These are phyloP conservation scores for Acanthamoeba triangularis DNA, from an alignment of 208 protist species.

Conservation along the genomic window DNA sequence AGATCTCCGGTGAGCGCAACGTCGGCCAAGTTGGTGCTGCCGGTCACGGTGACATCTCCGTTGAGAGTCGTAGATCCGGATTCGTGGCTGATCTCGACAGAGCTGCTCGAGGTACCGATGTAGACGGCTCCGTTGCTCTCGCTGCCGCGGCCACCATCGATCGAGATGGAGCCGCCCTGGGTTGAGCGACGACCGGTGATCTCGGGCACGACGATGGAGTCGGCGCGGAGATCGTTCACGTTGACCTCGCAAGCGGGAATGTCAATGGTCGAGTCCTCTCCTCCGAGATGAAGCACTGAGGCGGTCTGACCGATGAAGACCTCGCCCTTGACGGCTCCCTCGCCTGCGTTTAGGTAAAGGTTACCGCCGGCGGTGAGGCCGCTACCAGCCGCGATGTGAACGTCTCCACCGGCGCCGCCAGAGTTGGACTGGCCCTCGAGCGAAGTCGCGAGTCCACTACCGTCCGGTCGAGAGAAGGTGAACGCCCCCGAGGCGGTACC, in stretches of 20 bases:
- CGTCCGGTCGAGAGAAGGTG: constrained; percentile 16
- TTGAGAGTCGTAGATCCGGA: not conserved
- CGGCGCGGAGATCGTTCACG: not conserved
- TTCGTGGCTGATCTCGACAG: not conserved
- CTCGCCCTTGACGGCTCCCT: not conserved
- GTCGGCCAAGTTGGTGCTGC: not conserved
- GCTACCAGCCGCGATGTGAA: not conserved
- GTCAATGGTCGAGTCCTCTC: not conserved
- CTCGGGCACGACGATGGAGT: not conserved
- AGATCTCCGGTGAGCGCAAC: not conserved
- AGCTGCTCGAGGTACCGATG: not conserved
- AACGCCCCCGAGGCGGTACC: constrained; percentile 8
- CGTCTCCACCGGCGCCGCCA: not conserved
- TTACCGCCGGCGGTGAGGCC: not conserved
- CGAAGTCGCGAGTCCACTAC: not conserved
- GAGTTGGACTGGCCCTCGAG: constrained; percentile 20
- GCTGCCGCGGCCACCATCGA: not conserved
- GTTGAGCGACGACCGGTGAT: not conserved
- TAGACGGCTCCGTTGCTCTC: not conserved
- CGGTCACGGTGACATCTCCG: not conserved
- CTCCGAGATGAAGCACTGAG: not conserved
- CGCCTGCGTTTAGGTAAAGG: not conserved
- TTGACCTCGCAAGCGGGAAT: not conserved
- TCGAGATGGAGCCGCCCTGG: not conserved
- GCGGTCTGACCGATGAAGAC: constrained; percentile 16